These are phyloP conservation scores for Xerocomellus intermedius DNA, from an alignment of 768 basidiomycete genomes.

Conservation along the genomic window DNA sequence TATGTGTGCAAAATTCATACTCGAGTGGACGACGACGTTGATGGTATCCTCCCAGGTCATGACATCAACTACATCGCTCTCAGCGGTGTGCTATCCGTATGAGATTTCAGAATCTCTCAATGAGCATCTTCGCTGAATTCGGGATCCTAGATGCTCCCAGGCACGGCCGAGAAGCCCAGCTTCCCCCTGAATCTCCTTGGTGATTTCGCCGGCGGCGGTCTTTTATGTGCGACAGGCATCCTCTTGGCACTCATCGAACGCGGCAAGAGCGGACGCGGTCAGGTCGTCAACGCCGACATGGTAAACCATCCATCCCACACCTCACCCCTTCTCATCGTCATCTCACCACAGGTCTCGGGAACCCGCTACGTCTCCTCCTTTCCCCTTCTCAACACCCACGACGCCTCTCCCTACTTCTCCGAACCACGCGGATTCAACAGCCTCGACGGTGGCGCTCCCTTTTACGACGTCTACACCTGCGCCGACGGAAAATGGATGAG, in stretches of 20 bases:
- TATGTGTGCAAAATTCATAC: conserved; percentile 27
- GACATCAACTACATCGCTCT: conserved; percentile 84
- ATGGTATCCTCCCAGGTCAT: conserved; percentile 50
- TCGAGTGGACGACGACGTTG: not conserved
- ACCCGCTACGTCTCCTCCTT: conserved; percentile 75
- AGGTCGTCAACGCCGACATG: conserved; percentile 77
- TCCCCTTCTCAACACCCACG: conserved; percentile 50
- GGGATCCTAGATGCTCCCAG: conserved; percentile 60
- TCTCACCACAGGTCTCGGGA: conserved; percentile 63
- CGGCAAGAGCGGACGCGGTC: conserved; percentile 61
- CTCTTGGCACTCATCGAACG: conserved; percentile 74
- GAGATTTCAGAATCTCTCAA: conserved; percentile 12
- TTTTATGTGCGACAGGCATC: conserved; percentile 69
- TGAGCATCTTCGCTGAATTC: not conserved
- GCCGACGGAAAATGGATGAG: conserved; percentile 74
- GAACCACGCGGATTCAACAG: conserved; percentile 53
- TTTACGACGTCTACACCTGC: conserved; percentile 73
- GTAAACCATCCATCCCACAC: conserved; percentile 34
- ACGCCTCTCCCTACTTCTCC: conserved; percentile 36
- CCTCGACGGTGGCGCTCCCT: conserved; percentile 78
- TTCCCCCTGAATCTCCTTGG: conserved; percentile 77
- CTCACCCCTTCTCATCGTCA: not conserved
- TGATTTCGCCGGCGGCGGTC: conserved; percentile 81
- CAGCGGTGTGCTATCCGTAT: conserved; percentile 69
- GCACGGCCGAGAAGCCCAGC: conserved; percentile 55